A percentile compares a stretch with the other conserved stretches of the same genome.
phyloP scores from a whole-genome alignment of 2,329 filamentous ascomycete species.

The Coniochaeta sp. region DNA sequence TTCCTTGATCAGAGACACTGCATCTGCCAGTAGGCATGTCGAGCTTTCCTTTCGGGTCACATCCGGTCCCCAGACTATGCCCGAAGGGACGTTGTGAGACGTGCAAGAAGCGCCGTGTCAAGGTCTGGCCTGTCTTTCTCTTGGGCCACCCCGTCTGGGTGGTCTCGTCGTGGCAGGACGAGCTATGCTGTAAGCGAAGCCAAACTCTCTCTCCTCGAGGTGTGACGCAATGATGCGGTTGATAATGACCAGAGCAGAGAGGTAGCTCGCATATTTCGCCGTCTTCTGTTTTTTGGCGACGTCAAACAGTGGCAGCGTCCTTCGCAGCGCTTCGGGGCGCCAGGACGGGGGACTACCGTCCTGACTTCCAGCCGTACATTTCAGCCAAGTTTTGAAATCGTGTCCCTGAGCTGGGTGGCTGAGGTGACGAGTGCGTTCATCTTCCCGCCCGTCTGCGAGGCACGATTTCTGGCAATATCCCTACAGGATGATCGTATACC shows the following conservation, averaged over 20 bases:
- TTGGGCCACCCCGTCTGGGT: neutral
- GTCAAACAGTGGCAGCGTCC: neutral
- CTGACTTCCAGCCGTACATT: neutral
- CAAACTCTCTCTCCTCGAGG: neutral
- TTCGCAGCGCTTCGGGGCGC: neutral
- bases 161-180: no score
- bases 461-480: neutral
- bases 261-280: neutral
- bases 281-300: neutral
- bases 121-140: neutral
- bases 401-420: neutral
- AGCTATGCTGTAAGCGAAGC: no score
- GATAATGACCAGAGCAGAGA: conserved; percentile 1
- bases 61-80: neutral
- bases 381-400: neutral
- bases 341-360: neutral
- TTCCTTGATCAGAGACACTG: no score
- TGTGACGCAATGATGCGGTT: neutral
- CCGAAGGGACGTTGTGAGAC: neutral
- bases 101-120: neutral
- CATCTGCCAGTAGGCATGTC: neutral
- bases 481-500: neutral
- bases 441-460: neutral
- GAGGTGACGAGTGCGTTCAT: neutral
- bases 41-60: neutral